Conservation (phyloP, 495 filamentous ascomycete species). For the Trichodelitschia bisporula region DNA sequence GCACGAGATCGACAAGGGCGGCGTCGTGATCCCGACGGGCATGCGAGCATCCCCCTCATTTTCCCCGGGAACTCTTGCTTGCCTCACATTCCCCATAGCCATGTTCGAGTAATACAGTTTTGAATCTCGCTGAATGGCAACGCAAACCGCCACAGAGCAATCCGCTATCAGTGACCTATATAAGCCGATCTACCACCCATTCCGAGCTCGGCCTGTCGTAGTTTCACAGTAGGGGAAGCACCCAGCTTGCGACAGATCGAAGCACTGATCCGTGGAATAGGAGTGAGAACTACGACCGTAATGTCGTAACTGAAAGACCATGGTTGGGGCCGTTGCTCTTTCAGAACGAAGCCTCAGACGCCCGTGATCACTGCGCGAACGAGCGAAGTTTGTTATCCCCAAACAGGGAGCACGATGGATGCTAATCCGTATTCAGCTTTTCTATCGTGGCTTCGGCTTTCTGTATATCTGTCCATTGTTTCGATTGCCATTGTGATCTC, state of each 20-base stretch:
- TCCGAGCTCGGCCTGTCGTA: constrained; percentile 10
- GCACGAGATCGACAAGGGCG: too few species aligned
- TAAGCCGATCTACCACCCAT: constrained; percentile 15
- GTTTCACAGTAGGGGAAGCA: constrained; percentile 13
- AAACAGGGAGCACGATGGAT: too few species aligned
- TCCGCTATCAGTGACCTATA: too few species aligned
- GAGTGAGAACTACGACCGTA: constrained; percentile 12
- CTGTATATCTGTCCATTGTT: constrained; percentile 77
- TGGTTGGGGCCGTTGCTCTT: constrained; percentile 61
- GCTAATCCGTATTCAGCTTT: too few species aligned
- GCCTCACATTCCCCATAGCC: too few species aligned
- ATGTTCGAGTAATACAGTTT: too few species aligned
- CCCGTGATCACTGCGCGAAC: constrained; percentile 59
- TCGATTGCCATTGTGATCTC: constrained; percentile 74
- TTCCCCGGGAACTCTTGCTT: too few species aligned
- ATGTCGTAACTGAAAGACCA: constrained; percentile 43
- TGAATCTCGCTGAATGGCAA: too few species aligned
- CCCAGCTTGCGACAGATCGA: background rate
- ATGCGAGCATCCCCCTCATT: too few species aligned
- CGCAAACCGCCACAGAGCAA: too few species aligned
- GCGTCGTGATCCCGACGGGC: too few species aligned
- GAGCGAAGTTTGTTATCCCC: constrained; percentile 33
- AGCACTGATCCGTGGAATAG: constrained; percentile 9
- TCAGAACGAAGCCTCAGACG: constrained; percentile 70
- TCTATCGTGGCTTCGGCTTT: constrained; percentile 80